Base-by-base conservation (phyloP, 768 basidiomycete genomes). In the Rhizopogon salebrosus region DNA sequence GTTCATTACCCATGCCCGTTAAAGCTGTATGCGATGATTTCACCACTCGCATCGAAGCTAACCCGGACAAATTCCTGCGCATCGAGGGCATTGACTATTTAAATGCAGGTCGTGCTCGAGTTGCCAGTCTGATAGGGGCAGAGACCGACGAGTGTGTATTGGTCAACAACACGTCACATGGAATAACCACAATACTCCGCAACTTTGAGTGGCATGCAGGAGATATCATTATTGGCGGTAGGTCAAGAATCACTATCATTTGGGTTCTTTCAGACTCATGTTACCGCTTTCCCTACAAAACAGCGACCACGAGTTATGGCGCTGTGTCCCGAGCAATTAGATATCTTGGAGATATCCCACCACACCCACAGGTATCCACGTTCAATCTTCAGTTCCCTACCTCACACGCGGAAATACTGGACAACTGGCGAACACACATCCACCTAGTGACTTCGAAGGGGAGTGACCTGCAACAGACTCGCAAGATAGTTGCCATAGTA, bases 151-250 rank as follows among this genome's bases (percentile, higher is more conserved):
- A 87, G 60, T 70, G 79, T n/a, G 80, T 85, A 18, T 66, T 82
- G 54, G 62, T 70, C 11, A 59, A 56, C 62, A 68, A 68, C 4
- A 45, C 62, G 13, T 61, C 68, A 5, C 66, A 66, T 18, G 67
- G 68, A 3, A 58, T 92, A 31, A 83, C 84, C 57, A 87, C 82
- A 9, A 70, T 92, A 46, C 63, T 89, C 29, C 69, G 76, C 42
- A 89, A 89, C 54, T 72, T 93, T 27, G 70, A 77, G 35, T 90
- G 85, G 87, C 71, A 78, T 35, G 63, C 79, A 45, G 82, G 78
- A 0, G 90, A 93, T 64, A 68, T 87, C 8, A 73, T 93, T 49
- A 68, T 91, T 41, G 72, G 67, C 13, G 80, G 86, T 88, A 61
- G 40, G 79, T 72, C 22, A 24, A 24, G 31, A 5, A 37, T 40